Percentiles rank a stretch among this genome's conserved stretches.
Conservation (phyloP, 495 filamentous ascomycete species). For the Polyplosphaeria fusca region DNA sequence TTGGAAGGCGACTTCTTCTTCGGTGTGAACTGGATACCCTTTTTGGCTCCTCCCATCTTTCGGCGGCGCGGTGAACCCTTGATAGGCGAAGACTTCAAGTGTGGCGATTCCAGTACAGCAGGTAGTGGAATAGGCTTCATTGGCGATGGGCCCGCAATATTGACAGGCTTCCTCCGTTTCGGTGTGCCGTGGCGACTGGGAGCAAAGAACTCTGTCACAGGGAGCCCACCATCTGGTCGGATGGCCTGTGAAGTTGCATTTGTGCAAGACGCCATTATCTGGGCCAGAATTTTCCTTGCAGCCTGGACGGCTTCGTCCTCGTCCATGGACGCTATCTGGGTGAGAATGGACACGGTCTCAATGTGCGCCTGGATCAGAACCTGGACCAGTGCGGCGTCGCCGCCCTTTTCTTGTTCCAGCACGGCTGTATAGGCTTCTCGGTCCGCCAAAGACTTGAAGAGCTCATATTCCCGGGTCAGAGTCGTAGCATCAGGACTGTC, state of each 20-base stretch:
- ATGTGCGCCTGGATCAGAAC: conserved; percentile 84
- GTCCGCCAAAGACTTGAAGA: conserved; percentile 78
- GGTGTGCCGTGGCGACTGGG: conserved; percentile 68
- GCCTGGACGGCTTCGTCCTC: conserved; percentile 78
- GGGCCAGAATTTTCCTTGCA: conserved; percentile 73
- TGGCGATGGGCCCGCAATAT: conserved; percentile 41
- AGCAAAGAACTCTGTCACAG: conserved; percentile 60
- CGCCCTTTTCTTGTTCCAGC: conserved; percentile 76
- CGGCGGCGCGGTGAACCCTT: conserved; percentile 80
- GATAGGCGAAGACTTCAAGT: conserved; percentile 50
- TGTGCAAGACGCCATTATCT: conserved; percentile 72
- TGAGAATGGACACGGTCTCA: conserved; percentile 78
- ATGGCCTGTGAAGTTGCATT: conserved; percentile 74
- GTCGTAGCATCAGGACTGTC: conserved; percentile 70
- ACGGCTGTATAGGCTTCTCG: conserved; percentile 75
- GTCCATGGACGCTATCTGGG: conserved; percentile 72
- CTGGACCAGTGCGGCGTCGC: conserved; percentile 74
- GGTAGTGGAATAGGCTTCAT: conserved; percentile 30
- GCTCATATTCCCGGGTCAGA: conserved; percentile 75
- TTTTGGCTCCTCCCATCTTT: conserved; percentile 65
- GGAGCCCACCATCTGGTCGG: conserved; percentile 78
- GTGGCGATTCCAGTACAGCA: conserved; percentile 36
- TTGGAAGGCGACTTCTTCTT: conserved; percentile 69
- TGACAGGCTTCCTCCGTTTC: conserved; percentile 65
- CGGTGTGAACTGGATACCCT: conserved; percentile 76